Percentiles rank a stretch among this genome's conserved stretches.
Evolutionary conservation across 2,329 filamentous ascomycete genomes (phyloP).

Genomic region (Aureobasidium sp.): DNA sequence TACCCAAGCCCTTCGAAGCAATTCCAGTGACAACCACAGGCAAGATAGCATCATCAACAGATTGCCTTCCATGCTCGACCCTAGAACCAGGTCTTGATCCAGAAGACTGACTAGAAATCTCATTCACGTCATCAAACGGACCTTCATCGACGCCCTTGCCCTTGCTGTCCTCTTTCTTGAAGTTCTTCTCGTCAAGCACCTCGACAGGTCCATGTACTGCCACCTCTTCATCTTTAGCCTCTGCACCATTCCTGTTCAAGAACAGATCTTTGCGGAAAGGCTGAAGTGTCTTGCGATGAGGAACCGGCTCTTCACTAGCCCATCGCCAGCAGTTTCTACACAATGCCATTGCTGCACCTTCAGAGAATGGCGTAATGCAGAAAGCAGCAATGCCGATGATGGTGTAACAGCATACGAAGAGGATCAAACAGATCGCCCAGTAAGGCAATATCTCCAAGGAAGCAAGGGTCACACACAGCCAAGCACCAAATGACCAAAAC

Average conservation of each 20-base stretch:
- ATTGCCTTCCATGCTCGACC: not conserved
- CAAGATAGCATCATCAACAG: not conserved
- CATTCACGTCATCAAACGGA: not conserved
- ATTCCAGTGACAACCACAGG: not conserved
- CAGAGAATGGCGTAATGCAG: not conserved
- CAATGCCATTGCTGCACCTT: not conserved
- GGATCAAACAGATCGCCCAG: slow-evolving; percentile 30
- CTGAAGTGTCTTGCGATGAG: slow-evolving; percentile 20
- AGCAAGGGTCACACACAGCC: slow-evolving; percentile 31
- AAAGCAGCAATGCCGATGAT: slow-evolving; percentile 17
- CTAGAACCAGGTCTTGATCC: not conserved
- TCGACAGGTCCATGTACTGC: not conserved
- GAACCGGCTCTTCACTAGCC: slow-evolving; percentile 22
- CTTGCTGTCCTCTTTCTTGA: not conserved
- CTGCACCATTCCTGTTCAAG: slow-evolving; percentile 15
- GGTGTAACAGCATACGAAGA: slow-evolving; percentile 31
- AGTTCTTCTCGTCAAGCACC: not conserved
- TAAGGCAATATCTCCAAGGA: slow-evolving; percentile 25
- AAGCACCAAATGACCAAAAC: slow-evolving; percentile 38
- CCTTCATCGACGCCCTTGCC: not conserved
- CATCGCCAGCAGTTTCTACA: slow-evolving; percentile 21
- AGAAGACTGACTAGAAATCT: not conserved
- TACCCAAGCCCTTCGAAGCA: not conserved
- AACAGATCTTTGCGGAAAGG: slow-evolving; percentile 22
- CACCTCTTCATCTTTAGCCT: slow-evolving; percentile 1